Percentiles rank a stretch among this genome's conserved stretches.
phyloP scores from a whole-genome alignment of 495 filamentous ascomycete species.

The Tirmania nivea region DNA sequence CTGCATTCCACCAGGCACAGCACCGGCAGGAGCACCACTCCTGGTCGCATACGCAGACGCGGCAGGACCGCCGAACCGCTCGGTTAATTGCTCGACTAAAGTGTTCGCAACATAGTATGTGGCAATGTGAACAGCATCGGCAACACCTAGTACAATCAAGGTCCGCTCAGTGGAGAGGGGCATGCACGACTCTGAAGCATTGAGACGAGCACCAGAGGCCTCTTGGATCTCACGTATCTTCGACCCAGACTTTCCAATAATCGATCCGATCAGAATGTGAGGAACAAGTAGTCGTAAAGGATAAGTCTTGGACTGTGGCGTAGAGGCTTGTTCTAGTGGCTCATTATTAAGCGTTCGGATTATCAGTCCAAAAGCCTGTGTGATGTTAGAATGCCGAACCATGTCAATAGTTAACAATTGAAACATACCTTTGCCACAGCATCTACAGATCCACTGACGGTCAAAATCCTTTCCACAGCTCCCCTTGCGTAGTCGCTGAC shows the following conservation, averaged over 20 bases:
- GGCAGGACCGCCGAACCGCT: slow-evolving; percentile 84
- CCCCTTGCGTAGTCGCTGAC: slow-evolving; percentile 95
- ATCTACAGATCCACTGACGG: slow-evolving; percentile 86
- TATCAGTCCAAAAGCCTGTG: slow-evolving; percentile 85
- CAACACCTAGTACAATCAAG: slow-evolving; percentile 77
- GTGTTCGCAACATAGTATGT: slow-evolving; percentile 96
- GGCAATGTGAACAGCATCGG: slow-evolving; percentile 91
- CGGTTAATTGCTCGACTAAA: slow-evolving; percentile 83
- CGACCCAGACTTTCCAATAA: slow-evolving; percentile 89
- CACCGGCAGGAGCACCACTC: slow-evolving; percentile 76
- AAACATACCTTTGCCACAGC: slow-evolving; percentile 77
- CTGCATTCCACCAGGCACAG: slow-evolving; percentile 90
- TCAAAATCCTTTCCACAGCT: slow-evolving; percentile 88
- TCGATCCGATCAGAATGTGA: slow-evolving; percentile 91
- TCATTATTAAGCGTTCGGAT: slow-evolving; percentile 97
- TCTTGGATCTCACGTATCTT: slow-evolving; percentile 98
- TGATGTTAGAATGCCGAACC: slow-evolving; percentile 3
- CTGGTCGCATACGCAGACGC: slow-evolving; percentile 93
- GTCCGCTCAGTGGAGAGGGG: slow-evolving; percentile 89
- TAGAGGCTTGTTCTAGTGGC: slow-evolving; percentile 64
- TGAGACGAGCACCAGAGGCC: slow-evolving; percentile 84
- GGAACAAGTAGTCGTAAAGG: slow-evolving; percentile 87
- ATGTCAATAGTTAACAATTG: neutral
- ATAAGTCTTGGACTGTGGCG: slow-evolving; percentile 85
- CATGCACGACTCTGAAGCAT: slow-evolving; percentile 84